These are phyloP conservation scores for Austroboletus eburneus DNA, from an alignment of 768 basidiomycete genomes.

Conservation along the genomic window DNA sequence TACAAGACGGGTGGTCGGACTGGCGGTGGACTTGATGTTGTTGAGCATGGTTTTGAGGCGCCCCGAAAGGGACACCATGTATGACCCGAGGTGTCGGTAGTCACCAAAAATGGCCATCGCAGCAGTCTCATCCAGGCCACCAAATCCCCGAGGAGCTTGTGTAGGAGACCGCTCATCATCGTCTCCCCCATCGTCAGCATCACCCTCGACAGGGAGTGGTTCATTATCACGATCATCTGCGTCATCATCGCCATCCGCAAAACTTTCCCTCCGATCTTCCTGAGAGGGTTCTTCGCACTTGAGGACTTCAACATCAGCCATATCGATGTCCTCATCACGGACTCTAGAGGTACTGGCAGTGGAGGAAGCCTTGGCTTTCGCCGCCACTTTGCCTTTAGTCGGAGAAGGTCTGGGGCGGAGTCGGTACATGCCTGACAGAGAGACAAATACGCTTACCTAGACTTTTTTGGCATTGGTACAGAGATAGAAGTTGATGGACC, in stretches of 20 bases:
- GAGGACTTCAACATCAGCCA: slow-evolving; percentile 60
- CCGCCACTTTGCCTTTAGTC: slow-evolving; percentile 56
- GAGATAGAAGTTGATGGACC: slow-evolving; percentile 38
- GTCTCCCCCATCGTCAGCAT: slow-evolving; percentile 41
- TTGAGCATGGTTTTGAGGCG: slow-evolving; percentile 88
- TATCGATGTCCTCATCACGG: slow-evolving; percentile 72
- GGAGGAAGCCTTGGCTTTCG: slow-evolving; percentile 54
- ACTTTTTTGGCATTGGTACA: slow-evolving; percentile 71
- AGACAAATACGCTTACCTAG: slow-evolving; percentile 42
- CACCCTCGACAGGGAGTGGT: slow-evolving; percentile 43
- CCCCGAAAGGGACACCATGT: slow-evolving; percentile 83
- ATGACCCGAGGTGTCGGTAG: slow-evolving; percentile 85
- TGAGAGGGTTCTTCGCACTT: slow-evolving; percentile 41
- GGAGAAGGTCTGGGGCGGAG: slow-evolving; percentile 39
- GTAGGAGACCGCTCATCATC: slow-evolving; percentile 34
- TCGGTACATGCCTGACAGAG: slow-evolving; percentile 10
- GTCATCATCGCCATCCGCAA: slow-evolving; percentile 39
- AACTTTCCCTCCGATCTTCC: slow-evolving; percentile 44
- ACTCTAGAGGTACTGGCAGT: slow-evolving; percentile 59
- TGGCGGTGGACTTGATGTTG: slow-evolving; percentile 82
- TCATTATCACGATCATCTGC: slow-evolving; percentile 48
- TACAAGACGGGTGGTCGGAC: slow-evolving; percentile 79
- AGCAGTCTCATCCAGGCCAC: slow-evolving; percentile 61
- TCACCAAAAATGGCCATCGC: slow-evolving; percentile 83
- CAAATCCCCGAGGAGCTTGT: slow-evolving; percentile 38